Conservation (phyloP, 768 basidiomycete genomes). For the Lactifluus volemus region DNA sequence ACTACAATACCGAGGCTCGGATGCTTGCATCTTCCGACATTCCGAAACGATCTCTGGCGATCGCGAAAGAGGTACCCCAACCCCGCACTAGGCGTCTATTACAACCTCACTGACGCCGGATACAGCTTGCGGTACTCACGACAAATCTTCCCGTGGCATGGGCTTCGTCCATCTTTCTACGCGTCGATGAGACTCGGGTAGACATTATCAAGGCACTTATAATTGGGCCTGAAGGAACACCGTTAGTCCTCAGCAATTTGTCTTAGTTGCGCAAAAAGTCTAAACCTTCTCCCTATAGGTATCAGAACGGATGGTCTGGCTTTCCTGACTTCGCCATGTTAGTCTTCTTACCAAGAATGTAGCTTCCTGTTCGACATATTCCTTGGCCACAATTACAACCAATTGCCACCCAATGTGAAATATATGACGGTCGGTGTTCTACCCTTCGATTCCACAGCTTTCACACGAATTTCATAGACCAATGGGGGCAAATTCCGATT, state of each 20-base stretch:
- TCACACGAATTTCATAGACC: constrained; percentile 39
- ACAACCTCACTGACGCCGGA: background rate
- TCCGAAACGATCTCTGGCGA: constrained; percentile 86
- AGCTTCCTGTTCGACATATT: constrained; percentile 87
- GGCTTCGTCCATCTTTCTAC: constrained; percentile 89
- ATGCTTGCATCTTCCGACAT: constrained; percentile 81
- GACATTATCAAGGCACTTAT: constrained; percentile 90
- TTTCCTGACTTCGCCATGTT: background rate
- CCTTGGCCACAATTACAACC: constrained; percentile 82
- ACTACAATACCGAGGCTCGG: constrained; percentile 73
- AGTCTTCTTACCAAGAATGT: constrained; percentile 6
- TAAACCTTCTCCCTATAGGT: constrained; percentile 34
- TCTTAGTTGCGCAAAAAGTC: background rate
- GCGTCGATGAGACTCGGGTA: constrained; percentile 87
- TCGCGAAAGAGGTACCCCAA: constrained; percentile 75
- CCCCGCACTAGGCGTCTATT: background rate
- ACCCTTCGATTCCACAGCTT: background rate
- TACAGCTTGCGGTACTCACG: constrained; percentile 85
- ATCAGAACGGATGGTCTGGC: constrained; percentile 83
- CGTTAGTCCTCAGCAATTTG: constrained; percentile 34
- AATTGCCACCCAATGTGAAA: constrained; percentile 69
- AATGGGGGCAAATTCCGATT: constrained; percentile 85
- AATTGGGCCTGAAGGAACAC: constrained; percentile 89
- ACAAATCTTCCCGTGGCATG: constrained; percentile 92
- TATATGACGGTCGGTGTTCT: constrained; percentile 50